phyloP scores from a whole-genome alignment of 1,139 yeast genomes.

The Candida labiduridarum region DNA sequence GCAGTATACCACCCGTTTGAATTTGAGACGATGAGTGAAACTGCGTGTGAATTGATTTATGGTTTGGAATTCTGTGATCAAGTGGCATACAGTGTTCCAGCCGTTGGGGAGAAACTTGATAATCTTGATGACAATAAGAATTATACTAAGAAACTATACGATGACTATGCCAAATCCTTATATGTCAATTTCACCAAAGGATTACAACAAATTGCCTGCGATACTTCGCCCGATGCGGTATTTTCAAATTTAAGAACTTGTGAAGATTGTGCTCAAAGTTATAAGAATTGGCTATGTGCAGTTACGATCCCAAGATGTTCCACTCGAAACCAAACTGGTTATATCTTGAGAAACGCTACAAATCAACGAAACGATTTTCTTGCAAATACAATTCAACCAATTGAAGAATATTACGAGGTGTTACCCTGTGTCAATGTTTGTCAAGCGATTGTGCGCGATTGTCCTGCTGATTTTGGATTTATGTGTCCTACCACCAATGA shows the following conservation, averaged over 20 bases:
- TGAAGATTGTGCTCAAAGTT: slow-evolving; percentile 68
- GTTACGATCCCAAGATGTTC: slow-evolving; percentile 90
- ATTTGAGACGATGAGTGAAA: slow-evolving; percentile 59
- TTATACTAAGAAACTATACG: slow-evolving; percentile 51
- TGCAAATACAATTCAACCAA: slow-evolving; percentile 59
- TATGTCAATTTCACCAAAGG: slow-evolving; percentile 75
- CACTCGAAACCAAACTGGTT: slow-evolving; percentile 48
- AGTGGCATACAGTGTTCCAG: slow-evolving; percentile 90
- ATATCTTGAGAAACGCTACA: slow-evolving; percentile 48
- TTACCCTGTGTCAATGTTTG: slow-evolving; percentile 87
- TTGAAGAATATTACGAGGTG: slow-evolving; percentile 68
- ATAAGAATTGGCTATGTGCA: slow-evolving; percentile 88
- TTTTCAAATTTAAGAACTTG: slow-evolving; percentile 79
- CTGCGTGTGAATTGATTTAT: slow-evolving; percentile 73
- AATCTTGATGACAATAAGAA: slow-evolving; percentile 17
- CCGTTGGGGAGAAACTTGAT: slow-evolving; percentile 30
- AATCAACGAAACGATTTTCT: slow-evolving; percentile 59
- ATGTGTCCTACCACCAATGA: slow-evolving; percentile 59
- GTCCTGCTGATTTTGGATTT: slow-evolving; percentile 79
- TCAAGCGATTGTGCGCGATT: slow-evolving; percentile 74
- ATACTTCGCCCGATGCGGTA: slow-evolving; percentile 65
- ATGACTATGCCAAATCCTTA: slow-evolving; percentile 55
- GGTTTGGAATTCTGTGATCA: slow-evolving; percentile 75
- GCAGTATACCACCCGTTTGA: slow-evolving; percentile 59
- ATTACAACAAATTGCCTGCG: slow-evolving; percentile 75